Evolutionary conservation across 2,329 filamentous ascomycete genomes (phyloP), one percentile per base, ranked within the genome.

Genomic region (Colletotrichum phormii): DNA sequence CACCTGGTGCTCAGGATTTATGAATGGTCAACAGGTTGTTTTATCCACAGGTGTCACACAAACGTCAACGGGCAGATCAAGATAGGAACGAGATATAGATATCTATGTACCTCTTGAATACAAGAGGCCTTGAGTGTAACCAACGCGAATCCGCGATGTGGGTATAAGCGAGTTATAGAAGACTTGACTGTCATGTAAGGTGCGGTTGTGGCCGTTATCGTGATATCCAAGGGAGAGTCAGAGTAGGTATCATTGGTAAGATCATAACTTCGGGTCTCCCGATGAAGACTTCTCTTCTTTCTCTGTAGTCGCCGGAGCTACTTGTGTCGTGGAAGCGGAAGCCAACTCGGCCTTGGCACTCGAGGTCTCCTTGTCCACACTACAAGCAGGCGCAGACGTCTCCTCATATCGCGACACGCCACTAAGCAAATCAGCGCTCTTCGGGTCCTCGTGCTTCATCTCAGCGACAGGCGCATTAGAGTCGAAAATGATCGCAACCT

Each of bases 401-500:
- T 59, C 18, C 22, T 73, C 66, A 3, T 73, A 73, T 3, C 71
- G 71, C 1, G 71, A 61, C 0, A 61, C 42, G 0, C 71, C 71
- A 5, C 55, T 55, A 5, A 51, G 15, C 7, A 61, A 18, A 11
- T 72, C 60, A n/a, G 53, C 15, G 15, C 49, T 62, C 15, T 60
- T 13, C 8, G 54, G 55, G 0, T 46, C 26, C 4, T 57, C 55
- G 5, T 33, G 29, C 29, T 73, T 70, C 54, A 64, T 73, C 55
- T 64, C 54, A 5, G 49, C 71, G 4, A 64, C 55, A 22, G 71
- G 71, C 12, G 71, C 67, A 1, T 49, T 51, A 4, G 71, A 37
- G 33, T 73, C 71, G 12, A 73, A 73, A 4, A 70, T 22, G 9
- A 73, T 13, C 1, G 71, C 71, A 3, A 73, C 66, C 66, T 73